Percentiles rank a stretch among this genome's conserved stretches.
Conservation (phyloP, 441 rosid species). For the Brassica balearica region DNA sequence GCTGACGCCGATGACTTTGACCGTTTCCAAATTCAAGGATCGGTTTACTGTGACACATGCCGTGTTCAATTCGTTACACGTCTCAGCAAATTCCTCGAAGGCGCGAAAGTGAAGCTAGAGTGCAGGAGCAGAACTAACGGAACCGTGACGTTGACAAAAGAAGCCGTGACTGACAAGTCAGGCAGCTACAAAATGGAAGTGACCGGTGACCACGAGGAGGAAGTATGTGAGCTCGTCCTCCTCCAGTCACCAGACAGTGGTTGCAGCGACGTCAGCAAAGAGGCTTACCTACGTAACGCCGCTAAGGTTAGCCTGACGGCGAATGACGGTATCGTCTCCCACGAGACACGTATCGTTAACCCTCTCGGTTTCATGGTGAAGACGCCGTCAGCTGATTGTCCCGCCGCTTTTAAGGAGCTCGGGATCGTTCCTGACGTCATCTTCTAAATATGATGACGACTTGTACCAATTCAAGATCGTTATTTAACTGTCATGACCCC, state of each 20-base stretch:
- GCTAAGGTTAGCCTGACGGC: conserved; percentile 54
- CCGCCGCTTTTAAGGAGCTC: conserved; percentile 56
- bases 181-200: conserved; percentile 53
- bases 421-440: conserved; percentile 45
- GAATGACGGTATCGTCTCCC: conserved; percentile 51
- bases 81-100: conserved; percentile 52
- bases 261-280: conserved; percentile 49
- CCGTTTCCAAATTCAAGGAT: conserved; percentile 55
- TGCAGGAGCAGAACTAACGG: conserved; percentile 55
- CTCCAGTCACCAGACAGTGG: conserved; percentile 48
- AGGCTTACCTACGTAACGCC: conserved; percentile 43
- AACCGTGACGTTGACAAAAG: conserved; percentile 40
- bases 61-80: conserved; percentile 63
- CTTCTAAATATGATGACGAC: conserved; percentile 34
- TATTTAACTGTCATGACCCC: conserved; percentile 15
- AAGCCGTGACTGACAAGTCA: conserved; percentile 49
- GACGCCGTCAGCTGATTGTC: conserved; percentile 49
- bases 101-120: conserved; percentile 59
- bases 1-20: conserved; percentile 39
- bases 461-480: not conserved
- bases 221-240: conserved; percentile 52
- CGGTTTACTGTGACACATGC: conserved; percentile 69
- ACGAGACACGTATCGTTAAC: conserved; percentile 48
- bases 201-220: conserved; percentile 64
- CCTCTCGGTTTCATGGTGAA: conserved; percentile 63